Evolutionary conservation across 176 grass and related monocot genomes (phyloP).

Genomic region (Alloteropsis semialata): DNA sequence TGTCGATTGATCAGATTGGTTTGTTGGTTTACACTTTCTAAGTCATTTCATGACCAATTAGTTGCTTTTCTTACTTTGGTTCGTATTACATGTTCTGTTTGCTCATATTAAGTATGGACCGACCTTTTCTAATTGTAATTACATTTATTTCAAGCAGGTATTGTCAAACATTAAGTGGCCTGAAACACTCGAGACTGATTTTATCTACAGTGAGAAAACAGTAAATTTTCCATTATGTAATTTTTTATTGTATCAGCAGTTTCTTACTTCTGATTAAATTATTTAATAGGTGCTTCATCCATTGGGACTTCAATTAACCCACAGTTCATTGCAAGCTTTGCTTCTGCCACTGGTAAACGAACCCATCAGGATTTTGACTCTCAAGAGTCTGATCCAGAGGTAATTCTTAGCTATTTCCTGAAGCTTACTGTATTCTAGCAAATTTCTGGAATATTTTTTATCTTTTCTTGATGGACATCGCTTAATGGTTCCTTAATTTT

Average conservation of each 20-base stretch:
- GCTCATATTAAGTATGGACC: background rate
- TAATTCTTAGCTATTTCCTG: slow-evolving; percentile 30
- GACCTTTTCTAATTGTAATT: slow-evolving; percentile 20
- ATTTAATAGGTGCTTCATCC: slow-evolving; percentile 73
- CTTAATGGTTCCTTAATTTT: slow-evolving; percentile 21
- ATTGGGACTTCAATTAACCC: slow-evolving; percentile 79
- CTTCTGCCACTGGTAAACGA: slow-evolving; percentile 68
- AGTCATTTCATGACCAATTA: background rate
- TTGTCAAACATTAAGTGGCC: slow-evolving; percentile 80
- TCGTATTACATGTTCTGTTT: slow-evolving; percentile 3
- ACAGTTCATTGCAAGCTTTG: slow-evolving; percentile 80
- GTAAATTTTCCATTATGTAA: background rate
- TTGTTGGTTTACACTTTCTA: slow-evolving; percentile 1
- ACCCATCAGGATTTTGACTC: slow-evolving; percentile 54
- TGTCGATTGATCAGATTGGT: background rate
- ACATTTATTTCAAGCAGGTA: slow-evolving; percentile 47
- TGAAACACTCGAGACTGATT: slow-evolving; percentile 83
- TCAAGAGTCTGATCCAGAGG: slow-evolving; percentile 85
- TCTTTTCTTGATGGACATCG: slow-evolving; percentile 13
- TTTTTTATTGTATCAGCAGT: background rate
- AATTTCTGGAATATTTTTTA: background rate
- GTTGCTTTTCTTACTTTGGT: slow-evolving; percentile 18
- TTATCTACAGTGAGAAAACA: slow-evolving; percentile 71
- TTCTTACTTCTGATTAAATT: slow-evolving; percentile 18
- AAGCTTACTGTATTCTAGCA: slow-evolving; percentile 15